Evolutionary conservation across 2,329 filamentous ascomycete genomes (phyloP).

Genomic region (Aspergillus sp.): DNA sequence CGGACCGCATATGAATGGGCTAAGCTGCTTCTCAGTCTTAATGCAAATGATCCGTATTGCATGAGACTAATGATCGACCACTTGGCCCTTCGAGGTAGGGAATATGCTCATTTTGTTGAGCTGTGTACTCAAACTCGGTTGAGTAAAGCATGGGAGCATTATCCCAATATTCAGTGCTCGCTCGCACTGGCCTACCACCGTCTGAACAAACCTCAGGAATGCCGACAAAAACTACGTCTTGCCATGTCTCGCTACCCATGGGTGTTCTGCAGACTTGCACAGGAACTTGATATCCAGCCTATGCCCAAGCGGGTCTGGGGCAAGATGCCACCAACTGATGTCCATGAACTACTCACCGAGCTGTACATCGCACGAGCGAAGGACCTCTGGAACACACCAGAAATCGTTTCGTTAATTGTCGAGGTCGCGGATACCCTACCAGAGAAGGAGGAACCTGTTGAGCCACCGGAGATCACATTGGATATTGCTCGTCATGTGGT

Average conservation of each 20-base stretch:
- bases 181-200: constrained; percentile 69
- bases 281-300: constrained; percentile 67
- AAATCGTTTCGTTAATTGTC: constrained; percentile 61
- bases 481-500: constrained; percentile 69
- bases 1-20: constrained; percentile 91
- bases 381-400: constrained; percentile 77
- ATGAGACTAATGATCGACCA: constrained; percentile 75
- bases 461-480: constrained; percentile 43
- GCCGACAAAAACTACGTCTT: constrained; percentile 56
- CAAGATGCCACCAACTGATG: constrained; percentile 56
- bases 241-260: constrained; percentile 74
- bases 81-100: constrained; percentile 71
- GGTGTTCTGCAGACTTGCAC: constrained; percentile 74
- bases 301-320: constrained; percentile 80
- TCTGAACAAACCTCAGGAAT: constrained; percentile 58
- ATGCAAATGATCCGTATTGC: constrained; percentile 74
- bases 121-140: constrained; percentile 52
- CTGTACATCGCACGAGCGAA: constrained; percentile 71
- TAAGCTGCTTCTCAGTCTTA: constrained; percentile 71
- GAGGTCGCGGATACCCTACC: constrained; percentile 57
- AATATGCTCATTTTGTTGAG: constrained; percentile 68
- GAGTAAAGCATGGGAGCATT: constrained; percentile 45
- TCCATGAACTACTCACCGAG: constrained; percentile 63
- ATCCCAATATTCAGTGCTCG: constrained; percentile 69
- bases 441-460: constrained; percentile 35